These are phyloP conservation scores for Wickerhamomyces rabaulensis DNA, from an alignment of 805 yeast genomes.

Conservation along the genomic window DNA sequence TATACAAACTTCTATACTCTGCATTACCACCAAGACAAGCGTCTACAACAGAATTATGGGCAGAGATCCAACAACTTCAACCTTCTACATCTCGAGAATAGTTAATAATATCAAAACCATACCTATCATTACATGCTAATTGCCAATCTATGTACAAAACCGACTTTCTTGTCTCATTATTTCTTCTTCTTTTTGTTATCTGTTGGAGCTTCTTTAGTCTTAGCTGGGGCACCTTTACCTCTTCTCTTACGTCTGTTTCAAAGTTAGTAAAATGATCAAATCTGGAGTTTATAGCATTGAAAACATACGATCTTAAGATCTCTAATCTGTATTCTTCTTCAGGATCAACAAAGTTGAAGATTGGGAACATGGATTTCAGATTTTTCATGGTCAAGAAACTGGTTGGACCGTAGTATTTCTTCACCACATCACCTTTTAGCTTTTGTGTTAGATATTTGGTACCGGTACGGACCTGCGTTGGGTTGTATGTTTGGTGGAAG, in stretches of 20 bases:
- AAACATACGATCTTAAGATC: slow-evolving; percentile 16
- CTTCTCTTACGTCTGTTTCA: slow-evolving; percentile 57
- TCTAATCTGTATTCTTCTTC: slow-evolving; percentile 63
- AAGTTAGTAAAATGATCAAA: slow-evolving; percentile 17
- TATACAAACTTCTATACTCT: slow-evolving; percentile 48
- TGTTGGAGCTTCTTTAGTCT: slow-evolving; percentile 45
- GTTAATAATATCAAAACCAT: background rate
- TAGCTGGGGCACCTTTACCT: slow-evolving; percentile 86
- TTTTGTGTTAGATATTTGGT: slow-evolving; percentile 62
- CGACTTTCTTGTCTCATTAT: slow-evolving; percentile 3
- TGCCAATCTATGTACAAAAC: slow-evolving; percentile 11
- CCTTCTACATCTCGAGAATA: background rate
- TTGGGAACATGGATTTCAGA: slow-evolving; percentile 47
- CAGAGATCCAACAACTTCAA: slow-evolving; percentile 3
- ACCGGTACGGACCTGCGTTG: slow-evolving; percentile 62
- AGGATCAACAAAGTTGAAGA: slow-evolving; percentile 51
- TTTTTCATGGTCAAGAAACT: slow-evolving; percentile 61
- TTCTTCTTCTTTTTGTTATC: slow-evolving; percentile 37
- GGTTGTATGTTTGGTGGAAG: slow-evolving; percentile 69
- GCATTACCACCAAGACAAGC: slow-evolving; percentile 37
- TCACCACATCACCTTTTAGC: slow-evolving; percentile 66
- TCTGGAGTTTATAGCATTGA: background rate
- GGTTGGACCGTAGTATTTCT: slow-evolving; percentile 70
- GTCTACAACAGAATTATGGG: slow-evolving; percentile 2
- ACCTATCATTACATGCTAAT: background rate